Base-by-base conservation (phyloP, 306 rosid genomes). In the Cicer chorassanicum region DNA sequence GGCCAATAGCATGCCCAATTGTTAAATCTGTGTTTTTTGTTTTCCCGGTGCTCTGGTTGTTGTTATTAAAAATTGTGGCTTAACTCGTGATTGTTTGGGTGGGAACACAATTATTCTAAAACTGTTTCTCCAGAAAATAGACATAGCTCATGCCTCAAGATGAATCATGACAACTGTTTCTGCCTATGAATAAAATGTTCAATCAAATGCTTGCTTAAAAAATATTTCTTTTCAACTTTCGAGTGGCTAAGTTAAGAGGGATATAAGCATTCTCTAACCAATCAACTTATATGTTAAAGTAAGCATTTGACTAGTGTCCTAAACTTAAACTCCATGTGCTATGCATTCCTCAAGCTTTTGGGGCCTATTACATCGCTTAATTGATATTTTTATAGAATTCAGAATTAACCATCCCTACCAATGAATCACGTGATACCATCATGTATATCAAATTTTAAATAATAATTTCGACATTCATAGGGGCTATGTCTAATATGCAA, bases 121-220 rank as follows among this genome's bases (percentile, higher is more conserved):
- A 67, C 42, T 19, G 49, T 43, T 67, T 12, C 54, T 65, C 40
- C 6, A 42, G 53, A 6, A 70, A 53, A 54, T 48, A 34, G 29
- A 34, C 59, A 70, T 40, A 53, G 51, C 9, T 36, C 39, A 39
- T 7, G 54, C 40, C 65, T 54, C 36, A 10, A 16, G 75, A 70
- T 43, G 5, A 44, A 10, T 15, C 10, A 14, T 36, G 41, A 18
- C 75, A 71, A 18, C 42, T 12, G 76, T 54, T 70, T 65, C 70
- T 70, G 49, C 46, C 38, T 38, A 39, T 51, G 74, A 69, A 69
- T 41, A 13, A 64, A 41, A 42, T 1, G 29, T 45, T 67, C 44
- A 68, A 29, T 67, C 19, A 45, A 21, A 24, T 7, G 6, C 71
- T 43, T 7, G 6, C 71, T 43, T 66, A 21, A 43, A 9, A 1